These are phyloP conservation scores for Chondrus crispus DNA, from an alignment of 23 red algal species.

Conservation along the genomic window DNA sequence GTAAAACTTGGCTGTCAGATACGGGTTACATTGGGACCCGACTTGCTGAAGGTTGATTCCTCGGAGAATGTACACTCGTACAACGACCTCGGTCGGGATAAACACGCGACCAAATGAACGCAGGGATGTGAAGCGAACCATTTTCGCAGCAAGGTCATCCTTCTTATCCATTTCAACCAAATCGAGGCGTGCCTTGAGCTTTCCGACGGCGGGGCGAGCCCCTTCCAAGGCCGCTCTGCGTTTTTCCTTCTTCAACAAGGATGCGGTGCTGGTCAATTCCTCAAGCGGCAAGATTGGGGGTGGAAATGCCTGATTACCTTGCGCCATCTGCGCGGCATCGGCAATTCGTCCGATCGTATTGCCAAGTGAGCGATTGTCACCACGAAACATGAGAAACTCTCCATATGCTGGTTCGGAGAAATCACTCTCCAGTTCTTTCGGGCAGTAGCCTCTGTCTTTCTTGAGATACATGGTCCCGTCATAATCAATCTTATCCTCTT, in stretches of 20 bases:
- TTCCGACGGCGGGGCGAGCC: slow-evolving; percentile 63
- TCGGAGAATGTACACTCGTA: slow-evolving; percentile 78
- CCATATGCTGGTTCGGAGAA: slow-evolving; percentile 75
- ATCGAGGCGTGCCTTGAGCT: slow-evolving; percentile 64
- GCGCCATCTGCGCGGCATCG: background rate
- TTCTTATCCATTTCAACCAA: slow-evolving; percentile 60
- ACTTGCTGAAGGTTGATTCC: slow-evolving; percentile 71
- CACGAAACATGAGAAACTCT: slow-evolving; percentile 82
- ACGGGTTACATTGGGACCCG: slow-evolving; percentile 70
- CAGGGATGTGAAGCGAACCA: slow-evolving; percentile 43
- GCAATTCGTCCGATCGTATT: slow-evolving; percentile 44
- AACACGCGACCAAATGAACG: slow-evolving; percentile 75
- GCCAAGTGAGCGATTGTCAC: slow-evolving; percentile 68
- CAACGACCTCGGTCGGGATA: slow-evolving; percentile 73
- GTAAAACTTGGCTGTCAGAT: slow-evolving; percentile 60
- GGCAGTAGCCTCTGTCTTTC: slow-evolving; percentile 69
- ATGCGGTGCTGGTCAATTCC: slow-evolving; percentile 23
- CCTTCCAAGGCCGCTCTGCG: slow-evolving; percentile 59
- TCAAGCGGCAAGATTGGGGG: slow-evolving; percentile 57
- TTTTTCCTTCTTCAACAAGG: slow-evolving; percentile 37
- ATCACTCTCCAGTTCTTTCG: slow-evolving; percentile 71
- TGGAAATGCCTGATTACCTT: slow-evolving; percentile 23
- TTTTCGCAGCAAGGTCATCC: slow-evolving; percentile 35
- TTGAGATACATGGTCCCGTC: slow-evolving; percentile 62
- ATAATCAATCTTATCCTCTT: slow-evolving; percentile 58